Conservation (phyloP, 176 grass and related monocot species). For the Poa annua region DNA sequence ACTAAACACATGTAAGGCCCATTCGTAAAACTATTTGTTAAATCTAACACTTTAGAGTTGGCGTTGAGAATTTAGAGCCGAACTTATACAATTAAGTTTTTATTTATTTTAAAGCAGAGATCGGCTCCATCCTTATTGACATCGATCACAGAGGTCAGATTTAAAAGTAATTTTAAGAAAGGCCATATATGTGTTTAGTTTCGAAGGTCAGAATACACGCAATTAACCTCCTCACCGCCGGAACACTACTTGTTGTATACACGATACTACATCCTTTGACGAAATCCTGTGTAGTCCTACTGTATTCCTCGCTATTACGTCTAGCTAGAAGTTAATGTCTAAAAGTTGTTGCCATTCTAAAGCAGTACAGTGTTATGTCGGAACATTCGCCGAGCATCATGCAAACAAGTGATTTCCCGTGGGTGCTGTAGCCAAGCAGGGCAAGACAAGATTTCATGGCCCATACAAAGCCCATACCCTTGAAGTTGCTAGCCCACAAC, state of each 20-base stretch:
- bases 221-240: neutral
- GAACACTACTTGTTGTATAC: neutral
- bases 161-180: too few species aligned
- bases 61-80: too few species aligned
- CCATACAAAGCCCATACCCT: neutral
- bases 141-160: too few species aligned
- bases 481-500: neutral
- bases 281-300: neutral
- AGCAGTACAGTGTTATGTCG: neutral
- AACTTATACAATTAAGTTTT: too few species aligned
- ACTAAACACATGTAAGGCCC: too few species aligned
- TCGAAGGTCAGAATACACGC: too few species aligned
- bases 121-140: too few species aligned
- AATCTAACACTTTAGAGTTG: too few species aligned
- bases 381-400: neutral
- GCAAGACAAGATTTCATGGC: neutral
- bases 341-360: neutral
- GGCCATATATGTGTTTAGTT: too few species aligned
- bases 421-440: conserved; percentile 2
- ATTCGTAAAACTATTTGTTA: too few species aligned
- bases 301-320: neutral
- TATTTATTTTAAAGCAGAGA: too few species aligned
- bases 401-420: neutral
- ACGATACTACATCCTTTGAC: neutral
- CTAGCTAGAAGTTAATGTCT: neutral